A percentile compares a stretch with the other conserved stretches of the same genome.
Conservation (phyloP, 768 basidiomycete species). For the Asterophora parasitica region DNA sequence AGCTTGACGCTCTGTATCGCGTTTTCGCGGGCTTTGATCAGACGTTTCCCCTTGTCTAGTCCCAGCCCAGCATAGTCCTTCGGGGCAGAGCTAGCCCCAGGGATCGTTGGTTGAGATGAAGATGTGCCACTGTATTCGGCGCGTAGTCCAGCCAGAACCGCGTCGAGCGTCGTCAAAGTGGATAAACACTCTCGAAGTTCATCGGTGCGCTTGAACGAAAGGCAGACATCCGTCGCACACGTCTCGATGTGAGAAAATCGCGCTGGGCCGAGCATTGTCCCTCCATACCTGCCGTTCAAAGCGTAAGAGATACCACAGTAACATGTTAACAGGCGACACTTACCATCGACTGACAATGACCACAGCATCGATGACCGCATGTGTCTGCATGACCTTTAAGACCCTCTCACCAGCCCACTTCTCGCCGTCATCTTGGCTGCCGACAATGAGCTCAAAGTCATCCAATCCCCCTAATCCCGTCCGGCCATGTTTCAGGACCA, state of each 20-base stretch:
- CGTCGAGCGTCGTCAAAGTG: conserved; percentile 57
- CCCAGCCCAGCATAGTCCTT: conserved; percentile 54
- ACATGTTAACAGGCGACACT: conserved; percentile 7
- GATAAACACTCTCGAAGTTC: conserved; percentile 60
- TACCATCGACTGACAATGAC: conserved; percentile 80
- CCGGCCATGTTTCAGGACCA: conserved; percentile 60
- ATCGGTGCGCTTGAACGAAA: conserved; percentile 58
- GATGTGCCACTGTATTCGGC: conserved; percentile 33
- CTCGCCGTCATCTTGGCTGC: conserved; percentile 75
- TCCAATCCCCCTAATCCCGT: conserved; percentile 68
- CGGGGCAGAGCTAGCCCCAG: conserved; percentile 19
- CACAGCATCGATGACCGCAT: conserved; percentile 70
- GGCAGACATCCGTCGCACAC: conserved; percentile 71
- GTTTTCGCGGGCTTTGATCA: conserved; percentile 65
- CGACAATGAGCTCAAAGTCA: conserved; percentile 66
- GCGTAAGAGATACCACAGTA: not conserved
- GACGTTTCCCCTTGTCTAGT: conserved; percentile 57
- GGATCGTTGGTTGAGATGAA: conserved; percentile 3
- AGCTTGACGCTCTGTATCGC: conserved; percentile 59
- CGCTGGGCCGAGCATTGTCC: conserved; percentile 71
- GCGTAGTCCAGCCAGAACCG: conserved; percentile 53
- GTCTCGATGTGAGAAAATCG: conserved; percentile 76
- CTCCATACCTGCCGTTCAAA: conserved; percentile 58
- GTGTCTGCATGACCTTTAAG: conserved; percentile 62
- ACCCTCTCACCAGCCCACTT: conserved; percentile 62